Base-by-base conservation (phyloP, 805 yeast genomes). In the Candida palmyrensis region DNA sequence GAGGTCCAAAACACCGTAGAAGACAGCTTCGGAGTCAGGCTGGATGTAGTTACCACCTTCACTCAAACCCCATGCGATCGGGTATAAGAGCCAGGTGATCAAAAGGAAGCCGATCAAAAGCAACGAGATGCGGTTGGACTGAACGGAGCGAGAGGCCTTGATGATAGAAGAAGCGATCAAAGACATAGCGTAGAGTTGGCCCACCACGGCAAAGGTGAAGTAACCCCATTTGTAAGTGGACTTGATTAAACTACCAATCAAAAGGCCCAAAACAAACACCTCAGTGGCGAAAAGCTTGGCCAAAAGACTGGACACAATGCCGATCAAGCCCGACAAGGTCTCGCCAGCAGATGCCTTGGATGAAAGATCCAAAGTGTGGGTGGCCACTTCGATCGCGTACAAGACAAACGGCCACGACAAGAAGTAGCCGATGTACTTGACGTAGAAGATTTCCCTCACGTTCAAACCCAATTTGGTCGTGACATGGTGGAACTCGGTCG, bases 141-240 rank as follows among this genome's bases (percentile, higher is more conserved):
- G 35, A 20, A 34, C 16, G 1, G 43, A 32, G 17, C 36, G 39
- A 11, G 35, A 11, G 16, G 32, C 27, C 4, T 11, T 34, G 9
- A 14, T 23, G 16, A 25, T 17, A 18, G 38, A 39, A 15, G 36
- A 36, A 12, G 28, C 15, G 28, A 62, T 33, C 45, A 68, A 65
- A 28, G 42, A 49, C 30, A 68, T 51, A 13, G 64, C 63, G 35
- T 62, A 59, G 38, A 73, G 40, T 54, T 66, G 58, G 23, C 68
- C 66, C 38, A 55, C 54, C 25, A 62, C 62, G 19, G 73, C 77
- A 51, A 79, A 73, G 5, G 73, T 67, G 55, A 73, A 79, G 62
- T 74, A 78, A 51, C 85, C 86, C 83, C 83, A 79, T 53, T 75
- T 79, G 56, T 79, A 79, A 27, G 74, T 56, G 6, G 81, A 67